phyloP scores from a whole-genome alignment of 306 rosid genomes.

The Amphicarpaea edgeworthii region DNA sequence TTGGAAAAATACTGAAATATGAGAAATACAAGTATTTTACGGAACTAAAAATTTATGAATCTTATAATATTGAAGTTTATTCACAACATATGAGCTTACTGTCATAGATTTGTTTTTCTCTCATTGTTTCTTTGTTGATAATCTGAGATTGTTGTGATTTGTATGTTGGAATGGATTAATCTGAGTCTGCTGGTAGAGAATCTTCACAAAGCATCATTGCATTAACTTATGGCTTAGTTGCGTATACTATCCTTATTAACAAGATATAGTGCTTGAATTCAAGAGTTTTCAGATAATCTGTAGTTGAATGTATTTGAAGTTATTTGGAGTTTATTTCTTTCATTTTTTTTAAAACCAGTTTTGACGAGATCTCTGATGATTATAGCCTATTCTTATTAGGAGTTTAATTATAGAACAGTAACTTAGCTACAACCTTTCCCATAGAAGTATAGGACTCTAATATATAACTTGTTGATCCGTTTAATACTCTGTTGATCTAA shows the following conservation, averaged over 20 bases:
- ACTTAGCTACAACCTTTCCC: conserved; percentile 18
- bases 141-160: conserved; percentile 26
- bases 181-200: background rate
- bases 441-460: background rate
- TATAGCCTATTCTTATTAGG: conserved; percentile 9
- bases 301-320: conserved; percentile 3
- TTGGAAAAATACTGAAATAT: background rate
- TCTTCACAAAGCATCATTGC: conserved; percentile 12
- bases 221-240: conserved; percentile 3
- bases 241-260: conserved; percentile 14
- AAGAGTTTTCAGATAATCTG: background rate
- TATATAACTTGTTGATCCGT: background rate
- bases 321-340: conserved; percentile 13
- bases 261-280: conserved; percentile 2
- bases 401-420: conserved; percentile 8
- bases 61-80: conserved; percentile 19
- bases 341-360: background rate
- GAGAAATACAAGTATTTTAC: conserved; percentile 3
- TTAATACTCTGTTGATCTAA: conserved; percentile 15
- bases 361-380: conserved; percentile 25
- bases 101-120: conserved; percentile 4
- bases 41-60: conserved; percentile 15
- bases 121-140: background rate
- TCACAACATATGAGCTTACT: background rate
- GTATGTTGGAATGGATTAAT: background rate